These are phyloP conservation scores for Rugonectria rugulosa DNA, from an alignment of 2,329 filamentous ascomycete genomes.

Conservation along the genomic window DNA sequence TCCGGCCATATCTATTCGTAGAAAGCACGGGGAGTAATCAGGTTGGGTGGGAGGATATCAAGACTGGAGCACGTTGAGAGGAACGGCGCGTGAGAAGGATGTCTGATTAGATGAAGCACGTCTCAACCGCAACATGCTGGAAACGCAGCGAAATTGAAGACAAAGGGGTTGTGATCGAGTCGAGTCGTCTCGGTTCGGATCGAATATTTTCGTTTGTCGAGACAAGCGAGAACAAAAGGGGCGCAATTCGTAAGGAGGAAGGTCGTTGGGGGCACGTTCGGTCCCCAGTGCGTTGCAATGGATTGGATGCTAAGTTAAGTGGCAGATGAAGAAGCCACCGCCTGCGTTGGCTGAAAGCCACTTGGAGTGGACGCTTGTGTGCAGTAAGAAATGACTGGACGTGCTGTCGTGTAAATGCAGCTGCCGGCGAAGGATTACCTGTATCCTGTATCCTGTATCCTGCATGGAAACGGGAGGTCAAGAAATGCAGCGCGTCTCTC, in stretches of 20 bases:
- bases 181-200: not conserved
- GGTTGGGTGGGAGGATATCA: conserved; percentile 3
- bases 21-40: conserved; percentile 16
- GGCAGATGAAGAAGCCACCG: too few species aligned
- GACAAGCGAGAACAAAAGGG: not conserved
- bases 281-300: too few species aligned
- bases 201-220: too few species aligned
- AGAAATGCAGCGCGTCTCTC: too few species aligned
- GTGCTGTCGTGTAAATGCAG: too few species aligned
- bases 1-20: conserved; percentile 32
- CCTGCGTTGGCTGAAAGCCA: too few species aligned
- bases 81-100: conserved; percentile 11
- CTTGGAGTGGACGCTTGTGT: too few species aligned
- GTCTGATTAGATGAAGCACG: conserved; percentile 25
- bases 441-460: too few species aligned
- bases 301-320: too few species aligned
- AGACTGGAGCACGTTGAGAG: conserved; percentile 15
- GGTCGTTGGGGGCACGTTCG: not conserved
- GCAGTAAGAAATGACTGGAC: too few species aligned
- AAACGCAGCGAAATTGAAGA: conserved; percentile 10
- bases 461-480: too few species aligned
- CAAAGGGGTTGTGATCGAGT: conserved; percentile 10
- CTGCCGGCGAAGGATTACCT: too few species aligned
- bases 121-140: conserved; percentile 34
- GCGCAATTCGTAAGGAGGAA: not conserved